Conservation (phyloP, 768 basidiomycete genomes). For the Mycena haematopus region DNA sequence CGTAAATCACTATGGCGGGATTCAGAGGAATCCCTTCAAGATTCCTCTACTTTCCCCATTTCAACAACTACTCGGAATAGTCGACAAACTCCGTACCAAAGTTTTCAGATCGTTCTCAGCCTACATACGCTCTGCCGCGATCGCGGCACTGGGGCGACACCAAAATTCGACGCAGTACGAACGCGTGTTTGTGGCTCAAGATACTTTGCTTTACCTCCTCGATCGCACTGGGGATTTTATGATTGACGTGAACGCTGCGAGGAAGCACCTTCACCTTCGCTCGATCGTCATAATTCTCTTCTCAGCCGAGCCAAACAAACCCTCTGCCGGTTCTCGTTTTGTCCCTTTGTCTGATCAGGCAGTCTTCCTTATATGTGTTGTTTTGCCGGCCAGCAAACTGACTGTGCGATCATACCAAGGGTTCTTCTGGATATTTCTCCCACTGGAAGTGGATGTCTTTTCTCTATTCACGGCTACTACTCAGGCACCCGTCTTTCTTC, state of each 20-base stretch:
- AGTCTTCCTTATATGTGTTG: conserved; percentile 25
- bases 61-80: neutral
- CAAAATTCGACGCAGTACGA: conserved; percentile 12
- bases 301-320: conserved; percentile 23
- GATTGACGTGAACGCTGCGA: conserved; percentile 22
- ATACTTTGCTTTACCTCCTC: neutral
- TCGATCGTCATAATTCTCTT: conserved; percentile 7
- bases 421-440: neutral
- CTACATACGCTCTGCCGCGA: neutral
- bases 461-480: conserved; percentile 11
- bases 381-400: neutral
- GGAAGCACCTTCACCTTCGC: neutral
- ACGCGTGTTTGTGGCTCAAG: conserved; percentile 15
- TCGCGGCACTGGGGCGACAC: neutral
- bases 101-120: conserved; percentile 9
- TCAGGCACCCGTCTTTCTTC: conserved; percentile 25
- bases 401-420: neutral
- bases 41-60: neutral
- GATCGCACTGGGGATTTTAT: conserved; percentile 18
- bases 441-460: neutral
- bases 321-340: conserved; percentile 11
- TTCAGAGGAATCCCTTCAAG: neutral
- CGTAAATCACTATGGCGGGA: conserved; percentile 1
- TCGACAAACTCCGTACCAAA: conserved; percentile 10
- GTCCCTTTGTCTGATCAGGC: conserved; percentile 17